Evolutionary conservation across 2,329 filamentous ascomycete species (phyloP), one percentile per base, ranked within the genome.

Genomic region (Exophiala lecanii-corni): DNA sequence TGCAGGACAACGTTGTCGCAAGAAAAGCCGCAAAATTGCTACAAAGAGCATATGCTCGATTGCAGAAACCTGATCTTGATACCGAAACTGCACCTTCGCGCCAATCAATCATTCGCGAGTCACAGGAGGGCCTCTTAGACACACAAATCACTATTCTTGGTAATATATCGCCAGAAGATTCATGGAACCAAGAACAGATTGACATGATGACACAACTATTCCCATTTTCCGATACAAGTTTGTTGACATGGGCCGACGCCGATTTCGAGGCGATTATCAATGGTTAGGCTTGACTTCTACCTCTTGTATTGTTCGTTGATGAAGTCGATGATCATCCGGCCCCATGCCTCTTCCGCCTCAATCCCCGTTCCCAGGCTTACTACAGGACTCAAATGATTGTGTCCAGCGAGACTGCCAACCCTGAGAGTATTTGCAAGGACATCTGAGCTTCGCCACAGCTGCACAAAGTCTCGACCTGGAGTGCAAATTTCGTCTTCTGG

Each of bases 1-100:
- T 68, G 64, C 60, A 66, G 17, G 65, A 69, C 41, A 63, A 58
- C 2, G 58, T 63, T 32, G 64, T 67, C 10, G 63, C 66, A 1
- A 57, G 57, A 10, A 66, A 67, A 36, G 67, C 62, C 3, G 25
- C 25, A 2, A 28, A 7, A 16, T n/a, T 38, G n/a, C 12, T 43
- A 10, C 26, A 21, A 17, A 15, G 33, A 16, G 19, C 35, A n/a
- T n/a, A n/a, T n/a, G n/a, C n/a, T n/a, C n/a, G n/a, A n/a, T n/a
- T n/a, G n/a, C n/a, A n/a, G n/a, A n/a, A n/a, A n/a, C n/a, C n/a
- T n/a, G n/a, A n/a, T n/a, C n/a, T n/a, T n/a, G n/a, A n/a, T n/a
- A n/a, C n/a, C n/a, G n/a, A n/a, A n/a, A n/a, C n/a, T n/a, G n/a
- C n/a, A n/a, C n/a, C n/a, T n/a, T n/a, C n/a, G n/a, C n/a, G n/a